Base-by-base conservation (phyloP, 2,329 filamentous ascomycete species). In the Cladosporium cucumerinum region DNA sequence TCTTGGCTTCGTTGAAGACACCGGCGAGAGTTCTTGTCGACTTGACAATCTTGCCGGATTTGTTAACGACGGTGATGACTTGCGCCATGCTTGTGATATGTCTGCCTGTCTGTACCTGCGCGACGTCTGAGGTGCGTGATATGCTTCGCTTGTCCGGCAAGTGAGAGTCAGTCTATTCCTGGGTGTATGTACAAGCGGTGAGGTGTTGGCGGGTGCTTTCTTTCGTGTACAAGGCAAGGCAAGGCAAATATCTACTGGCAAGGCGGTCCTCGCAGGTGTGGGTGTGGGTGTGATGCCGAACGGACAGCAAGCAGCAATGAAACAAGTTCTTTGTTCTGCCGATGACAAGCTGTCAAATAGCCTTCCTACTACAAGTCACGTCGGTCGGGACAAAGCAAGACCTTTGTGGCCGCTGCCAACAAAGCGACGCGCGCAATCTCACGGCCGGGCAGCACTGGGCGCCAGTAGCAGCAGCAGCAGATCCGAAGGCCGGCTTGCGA, bases 1-100 rank as follows among this genome's bases (percentile, higher is more conserved):
- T 87, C 75, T 92, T 92, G 68, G 93, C 94, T 76, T 97, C 93
- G 77, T 92, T 96, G 84, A 96, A 96, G 74, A 97, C 89, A 75
- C 88, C 89, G 74, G 96, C 86, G 26, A 98, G 82, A 72, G 97
- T 91, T 80, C 96, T 97, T 74, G 92, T 92, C 66, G 89, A 95
- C 83, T 89, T 93, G 72, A 97, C 91, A 59, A 96, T 88, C 80
- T 96, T 96, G 73, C 92, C 92, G 65, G 92, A 95, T 77, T 87
- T 93, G 81, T 96, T 95, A 79, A 96, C 89, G 73, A 96, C 91
- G 70, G 92, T 93, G 71, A 97, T 88, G 58, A 91, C 94, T 79
- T 96, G 89, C 57, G 70, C 68, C n/a, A 68, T 62, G 60, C 16
- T 30, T 54, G 51, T 54, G 28, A 10, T 8, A 30, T 54, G 28